Percentiles rank a stretch among this genome's conserved stretches.
These are phyloP conservation scores for Globisporangium okanoganense DNA, from an alignment of 352 stramenopile species.

Conservation along the genomic window DNA sequence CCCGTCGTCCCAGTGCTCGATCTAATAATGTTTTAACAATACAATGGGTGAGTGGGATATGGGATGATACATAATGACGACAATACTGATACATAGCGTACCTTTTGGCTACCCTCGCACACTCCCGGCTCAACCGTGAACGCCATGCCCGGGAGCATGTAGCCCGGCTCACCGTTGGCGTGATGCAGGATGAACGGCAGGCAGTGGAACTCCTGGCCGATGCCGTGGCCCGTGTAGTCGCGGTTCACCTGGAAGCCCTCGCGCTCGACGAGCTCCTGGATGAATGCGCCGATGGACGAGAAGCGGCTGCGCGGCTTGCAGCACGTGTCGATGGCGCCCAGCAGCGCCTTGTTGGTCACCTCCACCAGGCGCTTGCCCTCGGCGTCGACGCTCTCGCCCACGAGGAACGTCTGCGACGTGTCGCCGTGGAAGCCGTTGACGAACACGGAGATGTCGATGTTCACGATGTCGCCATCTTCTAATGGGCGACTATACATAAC, in stretches of 20 bases:
- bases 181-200: constrained; percentile 94
- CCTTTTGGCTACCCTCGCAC: constrained; percentile 87
- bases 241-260: constrained; percentile 79
- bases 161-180: constrained; percentile 71
- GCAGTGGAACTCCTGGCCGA: constrained; percentile 94
- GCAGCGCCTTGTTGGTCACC: constrained; percentile 77
- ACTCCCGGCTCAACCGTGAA: constrained; percentile 99
- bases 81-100: constrained; percentile 17
- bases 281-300: constrained; percentile 91
- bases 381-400: constrained; percentile 89
- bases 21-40: constrained; percentile 26
- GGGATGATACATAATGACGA: too few species aligned
- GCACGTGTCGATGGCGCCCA: constrained; percentile 83
- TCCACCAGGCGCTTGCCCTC: constrained; percentile 86
- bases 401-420: constrained; percentile 95
- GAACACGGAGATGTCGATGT: constrained; percentile 96
- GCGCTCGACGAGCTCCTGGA: constrained; percentile 86
- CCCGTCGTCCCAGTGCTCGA: constrained; percentile 92
- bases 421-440: constrained; percentile 96
- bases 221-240: constrained; percentile 97
- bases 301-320: constrained; percentile 93
- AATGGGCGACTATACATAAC: constrained; percentile 47
- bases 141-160: constrained; percentile 92
- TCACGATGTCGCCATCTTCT: constrained; percentile 94
- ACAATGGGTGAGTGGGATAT: constrained; percentile 1